Conservation (phyloP, 176 grass and related monocot genomes). For the Hordeum vulgare region MorexV3_pseudomolecules_assembly NC_058521.1:492893748-492894247, state of each 20-base stretch:
- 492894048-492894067: not conserved
- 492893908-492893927: not conserved
- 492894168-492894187: not conserved
- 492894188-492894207: not conserved
- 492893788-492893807: not conserved
- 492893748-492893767: not conserved
- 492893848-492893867: not conserved
- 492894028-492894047: not conserved
- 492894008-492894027: not conserved
- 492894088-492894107: not conserved
- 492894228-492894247: not conserved
- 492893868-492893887: not conserved
- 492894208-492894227: conserved; percentile 8
- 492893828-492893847: conserved; percentile 6
- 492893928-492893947: not conserved
- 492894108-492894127: not conserved
- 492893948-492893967: not conserved
- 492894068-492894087: not conserved
- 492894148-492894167: not conserved
- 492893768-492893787: not conserved
- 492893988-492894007: not conserved
- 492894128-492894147: not conserved
- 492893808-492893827: not conserved
- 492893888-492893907: not conserved
- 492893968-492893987: not conserved